A percentile compares a stretch with the other conserved stretches of the same genome.
phyloP scores from a whole-genome alignment of 768 basidiomycete species.

The Lactifluus echinatus region DNA sequence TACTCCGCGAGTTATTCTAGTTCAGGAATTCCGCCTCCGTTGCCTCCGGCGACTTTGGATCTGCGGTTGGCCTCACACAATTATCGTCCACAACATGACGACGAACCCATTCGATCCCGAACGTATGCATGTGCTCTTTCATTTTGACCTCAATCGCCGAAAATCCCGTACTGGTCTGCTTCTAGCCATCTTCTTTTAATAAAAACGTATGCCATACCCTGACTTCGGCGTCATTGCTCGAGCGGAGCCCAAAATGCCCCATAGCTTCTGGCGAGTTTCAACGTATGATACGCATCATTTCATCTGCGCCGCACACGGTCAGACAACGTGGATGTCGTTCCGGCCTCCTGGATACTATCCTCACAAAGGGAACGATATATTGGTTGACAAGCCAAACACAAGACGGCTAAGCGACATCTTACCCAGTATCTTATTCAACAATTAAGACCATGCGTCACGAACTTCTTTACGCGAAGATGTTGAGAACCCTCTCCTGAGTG shows the following conservation, averaged over 20 bases:
- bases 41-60: conserved; percentile 8
- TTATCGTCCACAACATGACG: not conserved
- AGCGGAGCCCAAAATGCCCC: not conserved
- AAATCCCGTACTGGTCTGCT: conserved; percentile 1
- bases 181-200: conserved; percentile 14
- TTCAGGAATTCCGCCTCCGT: not conserved
- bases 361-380: not conserved
- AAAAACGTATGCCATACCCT: not conserved
- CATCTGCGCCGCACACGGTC: not conserved
- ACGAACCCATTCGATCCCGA: not conserved
- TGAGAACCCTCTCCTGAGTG: conserved; percentile 36
- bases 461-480: not conserved
- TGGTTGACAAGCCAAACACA: too few relatives aligned
- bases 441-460: not conserved
- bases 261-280: conserved; percentile 5
- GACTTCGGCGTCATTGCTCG: not conserved
- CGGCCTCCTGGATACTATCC: not conserved
- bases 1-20: conserved; percentile 6
- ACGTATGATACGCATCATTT: conserved; percentile 2
- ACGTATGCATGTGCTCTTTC: not conserved
- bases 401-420: not conserved
- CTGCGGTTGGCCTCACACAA: conserved; percentile 2
- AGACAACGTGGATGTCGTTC: not conserved
- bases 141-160: not conserved
- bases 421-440: not conserved